These are phyloP conservation scores for Byssochlamys sp. DNA, from an alignment of 2,329 filamentous ascomycete genomes.

Conservation along the genomic window DNA sequence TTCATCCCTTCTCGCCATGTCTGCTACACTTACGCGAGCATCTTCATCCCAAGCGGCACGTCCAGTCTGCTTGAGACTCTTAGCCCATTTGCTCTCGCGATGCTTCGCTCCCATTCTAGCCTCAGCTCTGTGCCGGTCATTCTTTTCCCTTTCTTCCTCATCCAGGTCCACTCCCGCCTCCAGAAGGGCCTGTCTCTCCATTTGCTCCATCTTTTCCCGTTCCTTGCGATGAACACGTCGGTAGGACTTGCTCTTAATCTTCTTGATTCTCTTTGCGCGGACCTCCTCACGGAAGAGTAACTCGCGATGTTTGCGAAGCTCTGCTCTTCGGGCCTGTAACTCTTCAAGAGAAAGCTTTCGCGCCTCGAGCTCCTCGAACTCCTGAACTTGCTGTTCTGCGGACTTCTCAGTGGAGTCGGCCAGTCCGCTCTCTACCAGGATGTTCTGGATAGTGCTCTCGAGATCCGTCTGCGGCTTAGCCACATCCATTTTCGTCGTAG, in stretches of 20 bases:
- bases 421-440: constrained; percentile 81
- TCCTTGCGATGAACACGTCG: constrained; percentile 82
- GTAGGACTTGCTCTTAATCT: constrained; percentile 97
- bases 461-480: constrained; percentile 66
- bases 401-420: constrained; percentile 48
- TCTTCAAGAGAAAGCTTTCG: constrained; percentile 65
- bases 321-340: constrained; percentile 60
- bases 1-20: constrained; percentile 73
- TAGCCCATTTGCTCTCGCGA: constrained; percentile 85
- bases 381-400: constrained; percentile 56
- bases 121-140: constrained; percentile 67
- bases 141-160: constrained; percentile 55
- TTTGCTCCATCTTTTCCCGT: constrained; percentile 49
- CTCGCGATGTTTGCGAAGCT: constrained; percentile 71
- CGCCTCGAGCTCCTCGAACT: constrained; percentile 59
- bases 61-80: constrained; percentile 67
- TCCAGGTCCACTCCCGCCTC: constrained; percentile 52
- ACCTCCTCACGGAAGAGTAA: constrained; percentile 80
- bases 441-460: constrained; percentile 74
- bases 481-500: constrained; percentile 45
- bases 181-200: constrained; percentile 48
- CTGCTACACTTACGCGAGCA: constrained; percentile 64
- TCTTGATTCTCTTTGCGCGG: constrained; percentile 85
- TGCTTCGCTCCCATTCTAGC: constrained; percentile 79
- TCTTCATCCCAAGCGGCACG: constrained; percentile 82